phyloP scores from a whole-genome alignment of 2,329 filamentous ascomycete genomes.

The Botrytis medusae region DNA sequence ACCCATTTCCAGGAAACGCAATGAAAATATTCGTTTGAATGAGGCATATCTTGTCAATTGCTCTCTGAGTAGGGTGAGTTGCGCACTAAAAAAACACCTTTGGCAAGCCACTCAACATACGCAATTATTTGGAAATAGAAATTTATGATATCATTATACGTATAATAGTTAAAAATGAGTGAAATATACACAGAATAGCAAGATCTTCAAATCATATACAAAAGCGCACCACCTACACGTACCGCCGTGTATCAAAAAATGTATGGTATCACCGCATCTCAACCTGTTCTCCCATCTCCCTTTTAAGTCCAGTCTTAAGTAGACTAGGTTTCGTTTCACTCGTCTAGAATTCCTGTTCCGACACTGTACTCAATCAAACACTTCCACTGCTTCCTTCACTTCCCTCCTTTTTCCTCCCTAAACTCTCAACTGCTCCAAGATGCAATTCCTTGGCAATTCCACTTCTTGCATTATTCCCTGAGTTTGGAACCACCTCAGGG shows the following conservation, averaged over 20 bases:
- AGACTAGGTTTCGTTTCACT: neutral
- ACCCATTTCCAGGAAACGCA: no score
- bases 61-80: no score
- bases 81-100: no score
- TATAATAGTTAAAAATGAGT: neutral
- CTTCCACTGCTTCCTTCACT: constrained; percentile 10
- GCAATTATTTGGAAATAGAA: neutral
- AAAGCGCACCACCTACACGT: neutral
- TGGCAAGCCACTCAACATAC: no score
- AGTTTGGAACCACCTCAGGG: constrained; percentile 22
- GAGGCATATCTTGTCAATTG: no score
- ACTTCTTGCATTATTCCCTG: constrained; percentile 26
- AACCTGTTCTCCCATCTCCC: neutral
- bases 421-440: constrained; percentile 24
- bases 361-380: neutral
- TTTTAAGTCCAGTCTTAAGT: neutral
- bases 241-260: neutral
- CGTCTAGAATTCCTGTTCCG: neutral
- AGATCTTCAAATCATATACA: neutral
- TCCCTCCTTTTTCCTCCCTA: constrained; percentile 23
- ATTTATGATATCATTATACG: neutral
- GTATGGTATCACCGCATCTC: neutral
- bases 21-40: no score
- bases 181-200: neutral
- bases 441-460: constrained; percentile 31